Evolutionary conservation across 1,284 basidiomycete genomes (phyloP).

Genomic region (Apiotrichum akiyoshidainum): DNA sequence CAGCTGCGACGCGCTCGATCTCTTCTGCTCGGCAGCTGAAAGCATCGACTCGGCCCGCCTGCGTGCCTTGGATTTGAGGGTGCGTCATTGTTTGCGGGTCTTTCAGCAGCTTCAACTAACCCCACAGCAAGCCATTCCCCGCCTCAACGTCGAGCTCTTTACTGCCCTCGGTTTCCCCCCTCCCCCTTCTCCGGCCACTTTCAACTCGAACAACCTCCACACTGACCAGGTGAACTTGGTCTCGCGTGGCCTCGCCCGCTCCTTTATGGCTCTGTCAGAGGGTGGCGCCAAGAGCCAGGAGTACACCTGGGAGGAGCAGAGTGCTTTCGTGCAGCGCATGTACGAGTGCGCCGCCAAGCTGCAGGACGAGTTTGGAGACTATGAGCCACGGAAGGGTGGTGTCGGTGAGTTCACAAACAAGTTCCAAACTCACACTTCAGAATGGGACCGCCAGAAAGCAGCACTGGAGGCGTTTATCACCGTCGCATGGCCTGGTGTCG

Average conservation of each 20-base stretch:
- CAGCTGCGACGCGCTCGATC: conserved; percentile 6
- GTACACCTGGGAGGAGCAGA: conserved; percentile 22
- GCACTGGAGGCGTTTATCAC: conserved; percentile 26
- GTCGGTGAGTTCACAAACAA: conserved; percentile 1
- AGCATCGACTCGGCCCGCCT: conserved; percentile 19
- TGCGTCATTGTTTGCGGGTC: conserved; percentile 4
- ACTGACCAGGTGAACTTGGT: conserved; percentile 1
- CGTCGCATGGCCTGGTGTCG: conserved; percentile 23
- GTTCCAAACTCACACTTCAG: conserved; percentile 1
- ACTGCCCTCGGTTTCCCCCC: conserved; percentile 11
- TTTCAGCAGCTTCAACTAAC: background rate
- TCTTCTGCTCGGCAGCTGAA: conserved; percentile 19
- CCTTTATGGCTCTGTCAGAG: conserved; percentile 20
- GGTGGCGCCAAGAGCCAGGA: conserved; percentile 20
- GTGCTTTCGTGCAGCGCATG: conserved; percentile 21
- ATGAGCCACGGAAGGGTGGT: background rate
- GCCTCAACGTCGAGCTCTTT: conserved; percentile 12
- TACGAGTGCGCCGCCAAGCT: conserved; percentile 9
- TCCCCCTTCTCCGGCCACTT: background rate
- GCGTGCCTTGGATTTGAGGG: conserved; percentile 26
- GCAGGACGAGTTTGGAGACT: conserved; percentile 4
- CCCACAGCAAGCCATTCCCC: conserved; percentile 4
- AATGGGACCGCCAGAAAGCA: conserved; percentile 27
- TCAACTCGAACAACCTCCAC: background rate
- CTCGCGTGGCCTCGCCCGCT: conserved; percentile 19